phyloP scores from a whole-genome alignment of 495 filamentous ascomycete species.

The Hypoxylon intermedium region DNA sequence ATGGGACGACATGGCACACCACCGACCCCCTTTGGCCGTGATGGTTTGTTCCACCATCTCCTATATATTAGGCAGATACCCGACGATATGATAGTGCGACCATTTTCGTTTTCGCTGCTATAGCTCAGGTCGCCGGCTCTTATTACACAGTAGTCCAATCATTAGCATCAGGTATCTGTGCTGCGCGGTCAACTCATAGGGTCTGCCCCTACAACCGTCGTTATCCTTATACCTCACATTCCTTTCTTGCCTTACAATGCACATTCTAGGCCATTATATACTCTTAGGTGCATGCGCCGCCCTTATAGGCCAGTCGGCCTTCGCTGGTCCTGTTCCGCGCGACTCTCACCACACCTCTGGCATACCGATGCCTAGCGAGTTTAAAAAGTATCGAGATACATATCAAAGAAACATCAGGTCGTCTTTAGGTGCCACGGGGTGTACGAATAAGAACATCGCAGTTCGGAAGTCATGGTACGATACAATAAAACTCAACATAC shows the following conservation, averaged over 20 bases:
- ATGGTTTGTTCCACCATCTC: constrained; percentile 7
- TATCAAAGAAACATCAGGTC: constrained; percentile 26
- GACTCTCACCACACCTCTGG: not conserved
- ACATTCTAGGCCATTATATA: constrained; percentile 2
- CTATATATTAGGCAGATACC: constrained; percentile 23
- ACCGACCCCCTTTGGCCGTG: not conserved
- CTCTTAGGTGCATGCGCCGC: constrained; percentile 6
- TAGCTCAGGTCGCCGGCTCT: not conserved
- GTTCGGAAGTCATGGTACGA: constrained; percentile 59
- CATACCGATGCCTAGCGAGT: constrained; percentile 29
- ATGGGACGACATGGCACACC: constrained; percentile 8
- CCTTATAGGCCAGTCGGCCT: constrained; percentile 9
- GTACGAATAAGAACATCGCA: constrained; percentile 55
- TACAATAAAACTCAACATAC: not conserved
- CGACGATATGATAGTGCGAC: constrained; percentile 9
- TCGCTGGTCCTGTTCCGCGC: constrained; percentile 12
- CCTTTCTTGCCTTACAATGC: constrained; percentile 8
- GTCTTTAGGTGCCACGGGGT: constrained; percentile 29
- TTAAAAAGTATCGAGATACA: constrained; percentile 16
- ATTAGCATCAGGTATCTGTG: not conserved
- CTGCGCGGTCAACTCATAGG: not conserved
- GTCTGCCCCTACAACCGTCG: not conserved
- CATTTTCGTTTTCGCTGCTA: constrained; percentile 1
- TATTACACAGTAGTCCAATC: not conserved
- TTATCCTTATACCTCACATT: no score